Evolutionary conservation across 352 stramenopile species (phyloP).

Genomic region (Phytophthora litchii): DNA sequence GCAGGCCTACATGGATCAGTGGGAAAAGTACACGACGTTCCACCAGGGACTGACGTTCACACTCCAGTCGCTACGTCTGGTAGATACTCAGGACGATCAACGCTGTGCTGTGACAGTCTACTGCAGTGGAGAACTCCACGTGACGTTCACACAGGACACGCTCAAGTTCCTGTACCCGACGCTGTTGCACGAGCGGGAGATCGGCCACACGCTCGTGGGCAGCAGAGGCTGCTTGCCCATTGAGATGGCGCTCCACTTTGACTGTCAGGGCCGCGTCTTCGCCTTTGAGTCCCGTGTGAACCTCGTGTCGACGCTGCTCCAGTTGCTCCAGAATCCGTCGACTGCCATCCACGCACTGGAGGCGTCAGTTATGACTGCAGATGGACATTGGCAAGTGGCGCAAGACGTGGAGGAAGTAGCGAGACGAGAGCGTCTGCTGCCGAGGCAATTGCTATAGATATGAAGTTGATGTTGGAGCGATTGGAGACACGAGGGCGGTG

Average conservation of each 20-base stretch:
- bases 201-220: slow-evolving; percentile 35
- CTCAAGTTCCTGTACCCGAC: slow-evolving; percentile 56
- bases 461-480: slow-evolving; percentile 62
- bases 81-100: slow-evolving; percentile 36
- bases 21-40: slow-evolving; percentile 65
- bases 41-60: slow-evolving; percentile 41
- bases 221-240: slow-evolving; percentile 32
- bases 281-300: slow-evolving; percentile 73
- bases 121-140: slow-evolving; percentile 35
- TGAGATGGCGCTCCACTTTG: slow-evolving; percentile 76
- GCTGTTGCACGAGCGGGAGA: slow-evolving; percentile 35
- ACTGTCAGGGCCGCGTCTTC: slow-evolving; percentile 75
- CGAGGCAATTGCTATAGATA: slow-evolving; percentile 29
- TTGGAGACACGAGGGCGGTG: slow-evolving; percentile 83
- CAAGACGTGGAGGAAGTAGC: slow-evolving; percentile 21
- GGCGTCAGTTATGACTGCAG: slow-evolving; percentile 38
- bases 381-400: slow-evolving; percentile 46
- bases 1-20: slow-evolving; percentile 51
- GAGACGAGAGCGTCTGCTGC: slow-evolving; percentile 22
- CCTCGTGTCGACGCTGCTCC: slow-evolving; percentile 47
- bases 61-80: slow-evolving; percentile 34
- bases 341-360: slow-evolving; percentile 39
- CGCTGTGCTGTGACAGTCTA: slow-evolving; percentile 46
- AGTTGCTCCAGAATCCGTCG: slow-evolving; percentile 42
- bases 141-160: slow-evolving; percentile 49